Evolutionary conservation across 768 basidiomycete genomes (phyloP).

Genomic region (Aureoboletus auriporus): DNA sequence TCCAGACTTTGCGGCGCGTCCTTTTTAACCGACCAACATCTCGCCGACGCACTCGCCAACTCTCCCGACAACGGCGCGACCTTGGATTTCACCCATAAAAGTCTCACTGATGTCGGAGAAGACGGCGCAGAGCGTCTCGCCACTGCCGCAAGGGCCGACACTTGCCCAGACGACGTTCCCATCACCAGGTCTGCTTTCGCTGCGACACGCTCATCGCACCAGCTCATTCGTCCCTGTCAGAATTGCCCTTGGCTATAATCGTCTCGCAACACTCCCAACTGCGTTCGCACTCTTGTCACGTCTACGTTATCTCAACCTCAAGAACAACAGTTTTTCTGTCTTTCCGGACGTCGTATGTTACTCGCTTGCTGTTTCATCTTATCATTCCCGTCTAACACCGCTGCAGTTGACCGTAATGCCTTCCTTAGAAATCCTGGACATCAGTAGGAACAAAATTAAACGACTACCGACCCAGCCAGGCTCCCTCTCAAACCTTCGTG

Average conservation of each 20-base stretch:
- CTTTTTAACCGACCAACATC: constrained; percentile 47
- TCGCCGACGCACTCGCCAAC: constrained; percentile 58
- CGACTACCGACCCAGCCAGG: constrained; percentile 78
- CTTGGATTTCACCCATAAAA: constrained; percentile 78
- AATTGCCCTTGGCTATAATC: constrained; percentile 84
- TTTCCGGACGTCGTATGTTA: constrained; percentile 84
- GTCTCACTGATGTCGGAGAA: constrained; percentile 70
- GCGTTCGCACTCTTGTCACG: constrained; percentile 69
- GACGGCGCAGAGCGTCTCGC: constrained; percentile 77
- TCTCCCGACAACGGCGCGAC: constrained; percentile 81
- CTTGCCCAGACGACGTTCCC: constrained; percentile 43
- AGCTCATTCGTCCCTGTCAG: constrained; percentile 36
- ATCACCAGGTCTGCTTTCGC: constrained; percentile 54
- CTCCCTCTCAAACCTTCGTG: constrained; percentile 69
- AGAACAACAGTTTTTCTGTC: constrained; percentile 73
- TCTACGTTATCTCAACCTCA: constrained; percentile 83
- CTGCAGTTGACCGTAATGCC: constrained; percentile 76
- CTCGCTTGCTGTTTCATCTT: background rate
- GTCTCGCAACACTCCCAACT: constrained; percentile 69
- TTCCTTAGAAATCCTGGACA: constrained; percentile 89
- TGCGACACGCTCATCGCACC: constrained; percentile 3
- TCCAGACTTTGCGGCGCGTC: constrained; percentile 13
- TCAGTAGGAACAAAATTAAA: constrained; percentile 89
- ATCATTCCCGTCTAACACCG: constrained; percentile 7
- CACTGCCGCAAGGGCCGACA: constrained; percentile 46